Conservation (phyloP, 352 stramenopile species). For the Phytopythium boreale region DNA sequence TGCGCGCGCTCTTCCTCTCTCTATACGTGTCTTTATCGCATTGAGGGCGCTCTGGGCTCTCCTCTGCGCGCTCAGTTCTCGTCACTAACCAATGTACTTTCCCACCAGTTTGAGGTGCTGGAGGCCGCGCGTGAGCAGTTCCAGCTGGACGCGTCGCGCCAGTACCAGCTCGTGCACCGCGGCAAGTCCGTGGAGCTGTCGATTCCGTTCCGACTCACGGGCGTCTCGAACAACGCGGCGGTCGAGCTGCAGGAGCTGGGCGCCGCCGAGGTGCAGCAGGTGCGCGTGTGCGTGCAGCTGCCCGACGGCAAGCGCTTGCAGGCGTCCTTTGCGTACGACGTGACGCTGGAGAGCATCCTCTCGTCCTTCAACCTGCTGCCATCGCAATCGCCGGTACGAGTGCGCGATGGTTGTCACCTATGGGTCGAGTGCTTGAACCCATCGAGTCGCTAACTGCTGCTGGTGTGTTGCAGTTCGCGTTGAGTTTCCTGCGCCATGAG, state of each 20-base stretch:
- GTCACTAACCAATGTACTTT: slow-evolving; percentile 1
- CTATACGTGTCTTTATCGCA: neutral
- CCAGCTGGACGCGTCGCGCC: slow-evolving; percentile 30
- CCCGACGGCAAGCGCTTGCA: slow-evolving; percentile 75
- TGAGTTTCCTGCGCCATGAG: slow-evolving; percentile 80
- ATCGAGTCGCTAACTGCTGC: neutral
- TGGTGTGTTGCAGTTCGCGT: slow-evolving; percentile 42
- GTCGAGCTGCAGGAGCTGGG: slow-evolving; percentile 55
- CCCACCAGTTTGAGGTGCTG: slow-evolving; percentile 69
- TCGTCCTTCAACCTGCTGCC: slow-evolving; percentile 51
- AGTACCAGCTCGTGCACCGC: slow-evolving; percentile 70
- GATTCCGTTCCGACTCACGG: slow-evolving; percentile 81
- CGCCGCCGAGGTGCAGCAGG: slow-evolving; percentile 34
- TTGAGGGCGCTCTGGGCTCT: neutral
- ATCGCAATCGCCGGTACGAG: neutral
- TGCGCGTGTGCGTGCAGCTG: slow-evolving; percentile 82
- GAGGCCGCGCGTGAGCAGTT: slow-evolving; percentile 57
- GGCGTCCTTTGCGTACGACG: slow-evolving; percentile 49
- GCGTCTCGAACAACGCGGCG: slow-evolving; percentile 80
- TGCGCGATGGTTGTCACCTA: neutral
- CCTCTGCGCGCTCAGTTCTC: neutral
- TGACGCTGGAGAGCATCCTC: slow-evolving; percentile 59
- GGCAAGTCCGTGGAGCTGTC: slow-evolving; percentile 66
- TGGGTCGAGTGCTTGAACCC: neutral
- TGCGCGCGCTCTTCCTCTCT: neutral